Base-by-base conservation (phyloP, 768 basidiomycete species). In the Lactifluus piperatus region DNA sequence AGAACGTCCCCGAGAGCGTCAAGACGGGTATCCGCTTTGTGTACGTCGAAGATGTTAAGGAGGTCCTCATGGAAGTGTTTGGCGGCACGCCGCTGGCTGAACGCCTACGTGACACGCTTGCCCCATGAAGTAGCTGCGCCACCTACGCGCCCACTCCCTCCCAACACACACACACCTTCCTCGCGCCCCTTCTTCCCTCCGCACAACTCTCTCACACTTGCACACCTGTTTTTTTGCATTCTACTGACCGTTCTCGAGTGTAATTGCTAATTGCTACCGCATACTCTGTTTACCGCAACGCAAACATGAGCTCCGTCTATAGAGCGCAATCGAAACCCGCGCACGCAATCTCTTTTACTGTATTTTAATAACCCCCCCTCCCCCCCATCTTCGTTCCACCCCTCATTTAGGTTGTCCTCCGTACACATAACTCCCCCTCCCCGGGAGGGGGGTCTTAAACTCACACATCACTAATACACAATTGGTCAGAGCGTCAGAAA, bases 1-100 rank as follows among this genome's bases (percentile, higher is more conserved):
- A 94, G 77, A 98, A 98, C 69, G 95, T 98, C 0, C 94, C 93
- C 0, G 86, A 85, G 66, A 94, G 92, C 67, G 94, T 97, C 64
- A 97, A 97, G 80, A 85, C 84, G 6, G 95, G 94, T 22, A 94
- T 98, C 60, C 81, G 84, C 49, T 93, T 99, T 64, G 91, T 97
- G 61, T 98, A 95, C 69, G 95, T 97, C 47, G 92, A 97, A 68
- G 88, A 90, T 66, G 91, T 97, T 56, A 80, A 79, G 66, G 90
- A 98, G 73, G 94, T 97, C 4, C 72, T 97, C 67, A 77, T 84
- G 57, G 91, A 94, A 72, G 91, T 91, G 43, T 97, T 97, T 74
- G 79, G 75, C 29, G 85, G 81, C 14, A 74, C 82, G 67, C 69
- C 75, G 16, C 68, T 84, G 22, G 73, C 75, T 26, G 81, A 84